Percentiles rank a stretch among this genome's conserved stretches.
Conservation (phyloP, 2,329 filamentous ascomycete species). For the Penicillium glabrum region DNA sequence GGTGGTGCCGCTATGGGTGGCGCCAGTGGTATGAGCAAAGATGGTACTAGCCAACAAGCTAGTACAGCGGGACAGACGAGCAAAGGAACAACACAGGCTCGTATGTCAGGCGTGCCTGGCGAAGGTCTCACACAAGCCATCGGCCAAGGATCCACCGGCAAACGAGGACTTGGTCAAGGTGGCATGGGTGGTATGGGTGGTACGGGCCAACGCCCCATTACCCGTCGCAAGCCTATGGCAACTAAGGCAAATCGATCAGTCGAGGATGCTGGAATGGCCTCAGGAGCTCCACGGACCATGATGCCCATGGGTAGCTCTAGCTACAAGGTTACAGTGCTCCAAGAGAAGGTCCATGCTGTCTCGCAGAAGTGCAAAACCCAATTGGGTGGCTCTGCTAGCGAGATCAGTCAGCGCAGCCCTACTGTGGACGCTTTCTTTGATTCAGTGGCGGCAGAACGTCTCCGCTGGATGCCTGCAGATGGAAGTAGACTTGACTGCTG, state of each 20-base stretch:
- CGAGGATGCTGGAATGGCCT: not conserved
- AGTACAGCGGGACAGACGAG: slow-evolving; percentile 1
- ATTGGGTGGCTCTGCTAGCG: slow-evolving; percentile 24
- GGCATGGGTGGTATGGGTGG: not conserved
- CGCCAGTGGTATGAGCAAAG: slow-evolving; percentile 4
- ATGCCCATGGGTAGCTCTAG: slow-evolving; percentile 8
- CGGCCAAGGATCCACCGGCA: not conserved
- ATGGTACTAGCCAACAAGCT: not conserved
- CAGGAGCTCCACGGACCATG: slow-evolving; percentile 7
- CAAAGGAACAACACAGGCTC: not conserved
- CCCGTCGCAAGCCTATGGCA: not conserved
- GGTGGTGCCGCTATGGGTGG: slow-evolving; percentile 1
- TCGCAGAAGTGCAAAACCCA: slow-evolving; percentile 32
- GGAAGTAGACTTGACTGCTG: slow-evolving; percentile 43
- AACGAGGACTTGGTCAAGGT: not conserved
- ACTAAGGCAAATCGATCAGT: not conserved
- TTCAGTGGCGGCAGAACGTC: slow-evolving; percentile 35
- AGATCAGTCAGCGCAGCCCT: slow-evolving; percentile 29
- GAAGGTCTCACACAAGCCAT: slow-evolving; percentile 1
- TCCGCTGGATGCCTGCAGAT: slow-evolving; percentile 41
- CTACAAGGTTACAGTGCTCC: slow-evolving; percentile 26
- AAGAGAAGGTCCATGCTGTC: slow-evolving; percentile 29
- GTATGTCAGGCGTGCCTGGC: not conserved
- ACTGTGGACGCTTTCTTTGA: slow-evolving; percentile 36
- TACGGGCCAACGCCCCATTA: not conserved